Base-by-base conservation (phyloP, 1,284 basidiomycete genomes). In the Coniophora puteana region DNA sequence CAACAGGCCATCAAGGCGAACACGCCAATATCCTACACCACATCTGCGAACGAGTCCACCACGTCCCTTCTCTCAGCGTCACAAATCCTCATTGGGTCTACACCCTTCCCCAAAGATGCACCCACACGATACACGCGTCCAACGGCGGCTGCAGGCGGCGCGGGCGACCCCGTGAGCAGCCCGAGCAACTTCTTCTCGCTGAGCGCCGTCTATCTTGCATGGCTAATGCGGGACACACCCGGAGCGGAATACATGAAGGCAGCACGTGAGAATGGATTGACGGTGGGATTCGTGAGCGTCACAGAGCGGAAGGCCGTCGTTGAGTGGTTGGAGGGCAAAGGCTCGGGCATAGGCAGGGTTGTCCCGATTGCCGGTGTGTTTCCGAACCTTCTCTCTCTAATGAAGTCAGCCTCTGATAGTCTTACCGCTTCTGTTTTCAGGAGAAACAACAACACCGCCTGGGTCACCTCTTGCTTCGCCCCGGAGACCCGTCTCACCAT, bases 171-270 rank as follows among this genome's bases (percentile, higher is more conserved):
- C n/a, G n/a, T n/a, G n/a, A 41, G 67, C 1, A 64, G 66, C 3
- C 65, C 75, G 0, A 61, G 68, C 13, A 85, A 89, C 40, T 86
- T 88, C 51, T 89, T 88, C 62, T 74, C 83, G 6, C 61, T 93
- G 13, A 87, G 89, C 43, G 87, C 90, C 3, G 68, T 95, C 5
- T 85, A 89, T 53, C 70, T 93, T 12, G 84, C 85, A 27, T 95
- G 84, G 84, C 66, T 80, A 1, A 71, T 87, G 28, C 72, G 78
- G 36, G 86, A 89, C 55, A 76, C 78, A 1, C 71, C 78, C 1
- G 78, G 82, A 25, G 86, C 83, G 18, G 90, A 93, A 52, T 96
- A 95, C 63, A 82, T 94, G 76, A 84, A 83, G 61, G 83, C 88
- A 52, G 83, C 83, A 4, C 73, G 89, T 46, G 83, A 88, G 52